phyloP scores from a whole-genome alignment of 2,329 filamentous ascomycete genomes.

The Claviceps lovelessii region DNA sequence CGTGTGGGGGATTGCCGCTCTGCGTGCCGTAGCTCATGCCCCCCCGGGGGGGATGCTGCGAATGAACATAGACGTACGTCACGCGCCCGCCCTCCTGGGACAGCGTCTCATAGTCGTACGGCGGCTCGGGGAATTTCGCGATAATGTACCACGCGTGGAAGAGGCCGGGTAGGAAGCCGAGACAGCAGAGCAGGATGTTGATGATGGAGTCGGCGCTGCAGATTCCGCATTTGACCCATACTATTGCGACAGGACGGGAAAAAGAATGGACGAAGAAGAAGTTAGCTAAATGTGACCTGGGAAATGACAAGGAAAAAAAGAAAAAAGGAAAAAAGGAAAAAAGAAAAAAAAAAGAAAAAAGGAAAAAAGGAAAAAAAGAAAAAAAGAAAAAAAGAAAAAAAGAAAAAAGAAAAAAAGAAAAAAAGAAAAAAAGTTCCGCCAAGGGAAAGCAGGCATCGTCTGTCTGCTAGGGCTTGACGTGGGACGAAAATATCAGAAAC shows the following conservation, averaged over 20 bases:
- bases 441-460: too few species aligned
- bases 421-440: too few species aligned
- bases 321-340: too few species aligned
- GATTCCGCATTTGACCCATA: conserved; percentile 93
- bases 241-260: conserved; percentile 25
- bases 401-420: too few species aligned
- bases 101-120: conserved; percentile 54
- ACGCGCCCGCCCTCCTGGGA: conserved; percentile 46
- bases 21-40: conserved; percentile 11
- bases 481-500: background rate
- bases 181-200: conserved; percentile 78
- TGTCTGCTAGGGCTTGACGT: background rate
- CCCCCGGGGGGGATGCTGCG: conserved; percentile 14
- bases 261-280: background rate
- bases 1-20: background rate
- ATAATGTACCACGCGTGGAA: conserved; percentile 98
- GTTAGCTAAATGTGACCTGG: background rate
- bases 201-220: conserved; percentile 87
- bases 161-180: conserved; percentile 72
- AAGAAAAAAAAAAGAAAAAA: too few species aligned
- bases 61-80: conserved; percentile 64
- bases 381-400: too few species aligned
- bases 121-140: conserved; percentile 65
- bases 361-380: too few species aligned
- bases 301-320: too few species aligned